Evolutionary conservation across 441 rosid genomes (phyloP), one percentile per base, ranked within the genome.

Genomic region (Gossypium gossypioides): DNA sequence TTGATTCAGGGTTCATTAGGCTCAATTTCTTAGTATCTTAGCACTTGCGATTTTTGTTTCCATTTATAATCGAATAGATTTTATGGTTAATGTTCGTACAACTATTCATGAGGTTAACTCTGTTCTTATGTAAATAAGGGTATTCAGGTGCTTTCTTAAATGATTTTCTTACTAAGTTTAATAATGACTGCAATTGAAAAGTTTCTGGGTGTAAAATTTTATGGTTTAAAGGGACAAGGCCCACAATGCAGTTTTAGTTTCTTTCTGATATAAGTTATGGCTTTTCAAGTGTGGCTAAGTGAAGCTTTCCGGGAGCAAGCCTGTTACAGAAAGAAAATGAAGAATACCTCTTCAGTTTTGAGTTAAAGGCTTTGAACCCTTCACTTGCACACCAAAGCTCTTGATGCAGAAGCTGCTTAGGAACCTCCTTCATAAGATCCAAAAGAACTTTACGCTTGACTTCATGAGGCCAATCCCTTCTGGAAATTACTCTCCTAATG

Each of bases 361-460:
- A 86, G 88, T 89, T 85, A 84, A 91, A 92, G 69, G 95, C 97
- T 84, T 88, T 91, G 80, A 92, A 95, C 75, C 99, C 97, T 84
- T 92, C 99, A 83, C 99, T 95, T 70, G 95, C 92, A 83, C 99
- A 95, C 99, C 99, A 95, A 73, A 95, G 89, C 83, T 95, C 99
- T 77, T 87, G 95, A 85, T 91, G 83, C 70, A 95, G 89, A 77
- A 95, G 97, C 84, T 92, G 96, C 72, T 78, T 88, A 32, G 98
- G 99, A 78, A 89, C 96, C 77, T 92, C 97, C 86, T 88, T 90
- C 95, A 95, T 92, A 63, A 95, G 92, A 86, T 95, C 99, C 76
- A 91, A 79, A 75, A 89, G 88, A 84, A 95, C 99, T 82, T 92
- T 92, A 61, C 91, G 95, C 88, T 95, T 95, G 68, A 95, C 99